These are phyloP conservation scores for Phoma sp. DNA, from an alignment of 2,329 filamentous ascomycete genomes.

Conservation along the genomic window DNA sequence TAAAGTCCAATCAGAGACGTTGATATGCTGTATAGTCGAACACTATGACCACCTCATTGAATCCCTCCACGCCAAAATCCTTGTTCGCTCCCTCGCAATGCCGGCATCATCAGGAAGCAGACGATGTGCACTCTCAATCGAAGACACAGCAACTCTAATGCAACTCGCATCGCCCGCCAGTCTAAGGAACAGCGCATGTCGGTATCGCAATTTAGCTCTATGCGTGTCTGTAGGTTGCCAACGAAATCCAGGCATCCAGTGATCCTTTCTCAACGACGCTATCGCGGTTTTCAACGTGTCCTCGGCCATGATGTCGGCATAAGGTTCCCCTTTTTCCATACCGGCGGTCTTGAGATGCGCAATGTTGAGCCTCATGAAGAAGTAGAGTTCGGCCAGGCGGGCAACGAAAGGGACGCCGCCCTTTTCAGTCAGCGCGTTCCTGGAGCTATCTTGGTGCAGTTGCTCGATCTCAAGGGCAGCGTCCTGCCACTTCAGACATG, in stretches of 20 bases:
- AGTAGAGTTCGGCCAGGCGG: slow-evolving; percentile 22
- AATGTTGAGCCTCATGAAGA: slow-evolving; percentile 25
- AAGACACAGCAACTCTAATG: not conserved
- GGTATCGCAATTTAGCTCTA: slow-evolving; percentile 17
- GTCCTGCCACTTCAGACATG: slow-evolving; percentile 19
- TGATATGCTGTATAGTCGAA: no score
- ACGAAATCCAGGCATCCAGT: slow-evolving; percentile 18
- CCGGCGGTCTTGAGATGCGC: slow-evolving; percentile 15
- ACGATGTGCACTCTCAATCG: not conserved
- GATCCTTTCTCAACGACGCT: slow-evolving; percentile 3
- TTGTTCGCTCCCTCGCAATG: not conserved
- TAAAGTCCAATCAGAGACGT: no score
- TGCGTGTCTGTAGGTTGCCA: slow-evolving; percentile 7
- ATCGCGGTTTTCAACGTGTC: slow-evolving; percentile 3
- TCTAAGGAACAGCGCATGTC: slow-evolving; percentile 12
- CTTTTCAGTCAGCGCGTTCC: slow-evolving; percentile 8
- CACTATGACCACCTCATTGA: not conserved
- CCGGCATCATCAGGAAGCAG: not conserved
- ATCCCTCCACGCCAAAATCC: not conserved
- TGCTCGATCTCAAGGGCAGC: slow-evolving; percentile 19
- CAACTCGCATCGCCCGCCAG: not conserved
- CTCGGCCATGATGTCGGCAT: slow-evolving; percentile 3
- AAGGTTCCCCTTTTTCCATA: slow-evolving; percentile 1
- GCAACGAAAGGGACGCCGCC: slow-evolving; percentile 19
- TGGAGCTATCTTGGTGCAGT: slow-evolving; percentile 14